Conservation (phyloP, 225 moss, liverwort and hornwort species). For the Pseudoscleropodium purum region DNA sequence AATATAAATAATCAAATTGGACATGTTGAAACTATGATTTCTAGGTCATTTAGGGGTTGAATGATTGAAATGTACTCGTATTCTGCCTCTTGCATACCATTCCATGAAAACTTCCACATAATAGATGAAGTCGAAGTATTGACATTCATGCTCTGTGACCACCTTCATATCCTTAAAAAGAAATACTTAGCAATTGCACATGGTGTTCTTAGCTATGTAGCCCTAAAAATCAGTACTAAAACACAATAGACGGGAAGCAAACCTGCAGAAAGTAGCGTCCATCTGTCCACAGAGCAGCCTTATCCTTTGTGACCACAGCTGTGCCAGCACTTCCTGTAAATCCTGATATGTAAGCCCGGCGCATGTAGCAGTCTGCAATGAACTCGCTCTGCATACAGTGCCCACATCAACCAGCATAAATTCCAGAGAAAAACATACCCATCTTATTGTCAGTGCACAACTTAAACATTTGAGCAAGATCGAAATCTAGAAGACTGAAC, state of each 20-base stretch:
- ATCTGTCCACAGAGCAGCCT: conserved; percentile 91
- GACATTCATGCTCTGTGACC: neutral
- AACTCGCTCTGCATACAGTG: conserved; percentile 82
- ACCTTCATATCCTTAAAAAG: neutral
- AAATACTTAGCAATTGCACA: neutral
- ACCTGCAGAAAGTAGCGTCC: conserved; percentile 98
- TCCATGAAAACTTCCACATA: neutral
- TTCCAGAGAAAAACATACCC: neutral
- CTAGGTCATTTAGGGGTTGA: neutral
- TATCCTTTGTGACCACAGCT: conserved; percentile 79
- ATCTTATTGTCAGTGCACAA: neutral
- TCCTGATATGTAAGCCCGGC: conserved; percentile 88
- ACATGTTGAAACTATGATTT: neutral
- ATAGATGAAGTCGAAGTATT: neutral
- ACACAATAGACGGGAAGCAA: neutral
- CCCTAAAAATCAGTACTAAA: neutral
- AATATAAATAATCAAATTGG: neutral
- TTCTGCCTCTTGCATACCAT: neutral
- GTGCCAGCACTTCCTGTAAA: conserved; percentile 99
- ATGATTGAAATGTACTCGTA: neutral
- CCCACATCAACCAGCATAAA: conserved; percentile 12
- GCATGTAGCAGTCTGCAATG: conserved; percentile 82
- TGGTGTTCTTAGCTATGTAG: neutral
- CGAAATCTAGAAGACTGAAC: neutral
- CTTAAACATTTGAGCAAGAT: neutral